Evolutionary conservation across 2,329 filamentous ascomycete species (phyloP), one percentile per base, ranked within the genome.

Genomic region (Rutstroemia sydowiana): DNA sequence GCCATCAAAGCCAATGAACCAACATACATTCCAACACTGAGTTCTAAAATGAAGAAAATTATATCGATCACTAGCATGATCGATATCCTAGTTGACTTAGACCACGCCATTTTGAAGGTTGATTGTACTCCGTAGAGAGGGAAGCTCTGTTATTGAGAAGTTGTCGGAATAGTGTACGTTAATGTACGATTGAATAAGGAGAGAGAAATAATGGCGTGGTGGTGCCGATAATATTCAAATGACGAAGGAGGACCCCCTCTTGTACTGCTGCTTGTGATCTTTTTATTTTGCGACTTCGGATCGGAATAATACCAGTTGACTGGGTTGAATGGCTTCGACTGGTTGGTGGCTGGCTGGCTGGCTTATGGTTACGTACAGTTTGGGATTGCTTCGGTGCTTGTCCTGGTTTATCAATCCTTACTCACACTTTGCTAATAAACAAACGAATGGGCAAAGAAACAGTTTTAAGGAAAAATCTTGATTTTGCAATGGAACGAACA

Each of bases 1-100:
- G 93, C 93, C 66, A 95, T 90, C 54, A 98, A 79, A 34, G 93
- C 93, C 61, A 98, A 79, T 16, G 93, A 97, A 66, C 91, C 85
- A 55, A 95, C 89, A 57, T 85, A 74, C 74, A 95, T 88, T 56
- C 93, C 92, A 56, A 86, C 82, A 53, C 86, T 82, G 56, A 98
- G 73, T 71, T 98, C 93, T 53, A 97, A 74, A 44, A 95, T 71
- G 72, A 98, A 96, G 74, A 98, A 98, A 37, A 79, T 77, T 48
- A 84, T 77, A 71, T 97, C 92, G 66, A 98, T 95, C 58, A 75
- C 85, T 68, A 98, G 82, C 78, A 98, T 88, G 69, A 96, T 85
- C 71, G 87, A 80, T 68, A 98, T 97, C 69, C 92, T 84, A 63
- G 85, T 88, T 60, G 86, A 87, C 71, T 98, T 98, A 66, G 91